phyloP scores from a whole-genome alignment of 106 monocot genomes.

The Ottelia alismoides region DNA sequence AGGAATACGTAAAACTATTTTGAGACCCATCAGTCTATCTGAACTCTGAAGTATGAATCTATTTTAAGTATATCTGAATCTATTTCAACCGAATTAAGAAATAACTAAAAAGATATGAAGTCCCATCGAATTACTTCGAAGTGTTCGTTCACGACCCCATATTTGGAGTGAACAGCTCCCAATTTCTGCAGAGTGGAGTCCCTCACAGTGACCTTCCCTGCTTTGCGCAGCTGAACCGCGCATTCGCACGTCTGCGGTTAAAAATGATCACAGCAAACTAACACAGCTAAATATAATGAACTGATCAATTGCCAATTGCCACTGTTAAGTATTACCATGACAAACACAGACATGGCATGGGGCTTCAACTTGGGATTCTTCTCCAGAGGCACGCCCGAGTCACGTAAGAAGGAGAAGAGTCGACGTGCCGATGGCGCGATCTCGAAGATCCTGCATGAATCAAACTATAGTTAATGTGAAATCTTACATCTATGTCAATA shows the following conservation, averaged over 20 bases:
- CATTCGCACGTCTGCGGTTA: slow-evolving; percentile 6
- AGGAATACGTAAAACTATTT: too few relatives aligned
- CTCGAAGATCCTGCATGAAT: slow-evolving; percentile 64
- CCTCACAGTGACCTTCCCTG: slow-evolving; percentile 21
- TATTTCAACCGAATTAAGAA: too few relatives aligned
- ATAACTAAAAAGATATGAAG: too few relatives aligned
- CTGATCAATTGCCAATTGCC: not conserved
- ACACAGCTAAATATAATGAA: not conserved
- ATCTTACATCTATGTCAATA: too few relatives aligned
- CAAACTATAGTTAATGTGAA: too few relatives aligned
- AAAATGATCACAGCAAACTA: too few relatives aligned
- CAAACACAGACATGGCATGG: slow-evolving; percentile 57
- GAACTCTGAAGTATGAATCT: too few relatives aligned
- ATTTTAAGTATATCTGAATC: too few relatives aligned
- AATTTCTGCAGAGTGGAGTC: slow-evolving; percentile 17
- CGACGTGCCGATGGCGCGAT: slow-evolving; percentile 51
- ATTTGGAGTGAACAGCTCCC: slow-evolving; percentile 12
- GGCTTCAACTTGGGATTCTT: slow-evolving; percentile 73
- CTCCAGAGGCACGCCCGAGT: slow-evolving; percentile 47
- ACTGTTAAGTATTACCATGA: slow-evolving; percentile 29
- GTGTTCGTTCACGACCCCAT: slow-evolving; percentile 19
- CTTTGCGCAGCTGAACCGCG: slow-evolving; percentile 17
- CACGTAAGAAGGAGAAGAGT: slow-evolving; percentile 57
- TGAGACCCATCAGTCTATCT: too few relatives aligned
- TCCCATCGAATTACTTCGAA: slow-evolving; percentile 18